Evolutionary conservation across 2,329 filamentous ascomycete genomes (phyloP).

Genomic region (Ophiostoma ulmi): DNA sequence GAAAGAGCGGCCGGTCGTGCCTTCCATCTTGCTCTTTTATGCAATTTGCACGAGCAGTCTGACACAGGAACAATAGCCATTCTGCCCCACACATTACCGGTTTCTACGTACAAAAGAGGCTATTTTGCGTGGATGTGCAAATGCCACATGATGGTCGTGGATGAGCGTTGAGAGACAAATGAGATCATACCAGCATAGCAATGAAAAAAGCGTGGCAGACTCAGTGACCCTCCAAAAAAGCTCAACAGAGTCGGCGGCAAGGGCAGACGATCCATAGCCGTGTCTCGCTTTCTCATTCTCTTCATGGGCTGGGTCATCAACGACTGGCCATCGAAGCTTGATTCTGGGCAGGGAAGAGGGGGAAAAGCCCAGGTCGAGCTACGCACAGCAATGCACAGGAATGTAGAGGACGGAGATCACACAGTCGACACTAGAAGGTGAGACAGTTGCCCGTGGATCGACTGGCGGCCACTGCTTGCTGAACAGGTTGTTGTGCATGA

Average conservation of each 20-base stretch:
- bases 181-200: neutral
- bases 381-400: constrained; percentile 1
- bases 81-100: neutral
- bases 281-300: neutral
- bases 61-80: neutral
- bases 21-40: constrained; percentile 16
- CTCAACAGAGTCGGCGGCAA: neutral
- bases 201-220: neutral
- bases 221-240: neutral
- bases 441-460: neutral
- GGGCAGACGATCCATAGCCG: constrained; percentile 1
- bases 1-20: constrained; percentile 3
- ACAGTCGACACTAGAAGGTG: neutral
- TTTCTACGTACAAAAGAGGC: neutral
- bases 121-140: constrained; percentile 8
- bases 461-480: constrained; percentile 15
- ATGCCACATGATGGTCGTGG: constrained; percentile 4
- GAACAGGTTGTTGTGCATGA: constrained; percentile 15
- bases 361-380: neutral
- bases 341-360: neutral
- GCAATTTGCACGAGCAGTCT: neutral
- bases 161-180: neutral
- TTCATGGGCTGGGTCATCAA: neutral
- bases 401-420: neutral
- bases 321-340: constrained; percentile 1